phyloP scores from a whole-genome alignment of 2,329 filamentous ascomycete species.

The Penicillium sp. region DNA sequence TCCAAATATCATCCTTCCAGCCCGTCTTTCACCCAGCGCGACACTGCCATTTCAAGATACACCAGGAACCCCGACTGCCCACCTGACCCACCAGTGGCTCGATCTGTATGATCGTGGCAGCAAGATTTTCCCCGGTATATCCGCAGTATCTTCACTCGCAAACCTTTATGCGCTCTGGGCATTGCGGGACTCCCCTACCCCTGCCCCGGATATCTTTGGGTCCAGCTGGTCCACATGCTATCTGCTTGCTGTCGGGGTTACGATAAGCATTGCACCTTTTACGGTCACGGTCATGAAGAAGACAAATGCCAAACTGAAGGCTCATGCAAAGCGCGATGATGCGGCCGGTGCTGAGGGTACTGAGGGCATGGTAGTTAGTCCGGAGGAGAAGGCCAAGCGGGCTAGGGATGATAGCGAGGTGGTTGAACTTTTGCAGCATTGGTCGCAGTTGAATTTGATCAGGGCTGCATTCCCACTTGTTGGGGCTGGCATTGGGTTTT shows the following conservation, averaged over 20 bases:
- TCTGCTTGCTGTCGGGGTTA: conserved; percentile 23
- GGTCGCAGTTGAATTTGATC: conserved; percentile 26
- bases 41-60: conserved; percentile 6
- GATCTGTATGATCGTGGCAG: conserved; percentile 51
- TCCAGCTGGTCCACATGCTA: conserved; percentile 22
- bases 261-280: conserved; percentile 30
- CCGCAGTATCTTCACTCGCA: conserved; percentile 53
- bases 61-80: conserved; percentile 23
- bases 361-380: conserved; percentile 18
- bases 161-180: conserved; percentile 44
- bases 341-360: conserved; percentile 24
- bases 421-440: conserved; percentile 20
- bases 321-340: conserved; percentile 27
- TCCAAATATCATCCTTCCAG: conserved; percentile 23
- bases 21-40: conserved; percentile 10
- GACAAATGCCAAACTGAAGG: conserved; percentile 28
- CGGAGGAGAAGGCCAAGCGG: conserved; percentile 21
- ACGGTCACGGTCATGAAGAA: conserved; percentile 28
- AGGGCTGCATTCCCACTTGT: conserved; percentile 26
- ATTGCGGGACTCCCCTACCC: conserved; percentile 9
- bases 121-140: conserved; percentile 53
- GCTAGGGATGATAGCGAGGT: conserved; percentile 23
- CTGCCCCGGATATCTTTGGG: conserved; percentile 10
- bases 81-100: conserved; percentile 34
- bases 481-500: conserved; percentile 29